These are phyloP conservation scores for Mycena olivaceomarginata DNA, from an alignment of 768 basidiomycete genomes.

Conservation along the genomic window DNA sequence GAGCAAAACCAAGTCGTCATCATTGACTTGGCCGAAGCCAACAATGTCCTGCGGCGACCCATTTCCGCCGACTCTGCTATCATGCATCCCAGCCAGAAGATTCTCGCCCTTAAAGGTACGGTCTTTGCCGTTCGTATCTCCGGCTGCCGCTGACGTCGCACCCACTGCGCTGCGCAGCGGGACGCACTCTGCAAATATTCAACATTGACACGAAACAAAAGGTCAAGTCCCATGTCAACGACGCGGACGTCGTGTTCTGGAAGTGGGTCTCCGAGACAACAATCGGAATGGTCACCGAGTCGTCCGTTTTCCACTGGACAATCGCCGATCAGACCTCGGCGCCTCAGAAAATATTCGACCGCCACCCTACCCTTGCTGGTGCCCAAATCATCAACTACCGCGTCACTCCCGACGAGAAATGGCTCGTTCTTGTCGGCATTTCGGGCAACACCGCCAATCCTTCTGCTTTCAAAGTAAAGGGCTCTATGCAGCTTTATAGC, in stretches of 20 bases:
- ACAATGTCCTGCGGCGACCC: slow-evolving; percentile 96
- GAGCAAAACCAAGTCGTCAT: slow-evolving; percentile 99
- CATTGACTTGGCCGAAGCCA: slow-evolving; percentile 97
- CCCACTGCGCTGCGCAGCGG: slow-evolving; percentile 72
- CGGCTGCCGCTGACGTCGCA: slow-evolving; percentile 31
- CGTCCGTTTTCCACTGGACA: slow-evolving; percentile 95
- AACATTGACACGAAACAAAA: slow-evolving; percentile 99
- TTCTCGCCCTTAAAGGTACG: slow-evolving; percentile 95
- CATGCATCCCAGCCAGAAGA: slow-evolving; percentile 98
- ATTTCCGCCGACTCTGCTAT: slow-evolving; percentile 99
- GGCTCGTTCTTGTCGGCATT: slow-evolving; percentile 98
- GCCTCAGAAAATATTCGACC: slow-evolving; percentile 96
- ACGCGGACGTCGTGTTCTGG: slow-evolving; percentile 98
- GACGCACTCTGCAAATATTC: slow-evolving; percentile 96
- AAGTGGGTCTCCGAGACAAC: slow-evolving; percentile 96
- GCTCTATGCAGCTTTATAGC: slow-evolving; percentile 98
- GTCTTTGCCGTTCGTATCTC: not conserved
- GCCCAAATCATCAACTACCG: slow-evolving; percentile 99
- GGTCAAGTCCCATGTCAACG: slow-evolving; percentile 95
- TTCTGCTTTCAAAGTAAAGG: slow-evolving; percentile 98
- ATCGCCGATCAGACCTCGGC: slow-evolving; percentile 83
- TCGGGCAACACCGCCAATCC: slow-evolving; percentile 94
- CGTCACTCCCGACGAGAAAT: slow-evolving; percentile 93
- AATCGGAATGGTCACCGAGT: slow-evolving; percentile 96
- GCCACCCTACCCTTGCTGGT: slow-evolving; percentile 94